Conservation (phyloP, 768 basidiomycete species). For the Scleroderma bovista region DNA sequence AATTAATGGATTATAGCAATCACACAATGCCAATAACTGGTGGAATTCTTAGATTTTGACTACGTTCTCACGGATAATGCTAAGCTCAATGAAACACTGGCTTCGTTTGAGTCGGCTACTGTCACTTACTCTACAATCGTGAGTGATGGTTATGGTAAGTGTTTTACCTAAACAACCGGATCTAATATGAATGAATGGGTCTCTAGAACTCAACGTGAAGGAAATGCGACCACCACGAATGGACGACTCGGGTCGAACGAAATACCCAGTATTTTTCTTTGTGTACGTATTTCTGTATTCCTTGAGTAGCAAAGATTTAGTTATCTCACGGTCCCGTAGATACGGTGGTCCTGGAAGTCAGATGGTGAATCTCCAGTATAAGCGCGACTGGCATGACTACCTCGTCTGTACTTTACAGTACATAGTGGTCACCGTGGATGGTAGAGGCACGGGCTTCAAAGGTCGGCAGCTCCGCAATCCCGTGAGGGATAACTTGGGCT, state of each 20-base stretch:
- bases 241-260: slow-evolving; percentile 92
- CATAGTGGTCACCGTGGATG: slow-evolving; percentile 85
- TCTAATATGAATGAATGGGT: slow-evolving; percentile 13
- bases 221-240: slow-evolving; percentile 89
- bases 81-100: slow-evolving; percentile 54
- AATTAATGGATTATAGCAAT: slow-evolving; percentile 12
- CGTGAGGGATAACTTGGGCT: slow-evolving; percentile 85
- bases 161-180: slow-evolving; percentile 10
- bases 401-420: slow-evolving; percentile 78
- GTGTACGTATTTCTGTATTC: slow-evolving; percentile 43
- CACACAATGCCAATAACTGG: neutral
- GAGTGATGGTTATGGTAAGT: slow-evolving; percentile 73
- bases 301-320: neutral
- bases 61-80: slow-evolving; percentile 70
- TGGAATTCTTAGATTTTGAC: slow-evolving; percentile 43
- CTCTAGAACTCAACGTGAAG: slow-evolving; percentile 77
- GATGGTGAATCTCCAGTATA: slow-evolving; percentile 59
- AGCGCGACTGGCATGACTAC: slow-evolving; percentile 83
- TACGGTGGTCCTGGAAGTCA: slow-evolving; percentile 93
- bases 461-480: slow-evolving; percentile 81
- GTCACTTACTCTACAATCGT: slow-evolving; percentile 66
- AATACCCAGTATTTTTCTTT: slow-evolving; percentile 90
- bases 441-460: slow-evolving; percentile 89
- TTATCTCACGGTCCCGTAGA: slow-evolving; percentile 31
- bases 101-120: slow-evolving; percentile 66